Evolutionary conservation across 257 asterid species (phyloP), one percentile per base, ranked within the genome.

Genomic region (Dorcoceras hygrometricum): DNA sequence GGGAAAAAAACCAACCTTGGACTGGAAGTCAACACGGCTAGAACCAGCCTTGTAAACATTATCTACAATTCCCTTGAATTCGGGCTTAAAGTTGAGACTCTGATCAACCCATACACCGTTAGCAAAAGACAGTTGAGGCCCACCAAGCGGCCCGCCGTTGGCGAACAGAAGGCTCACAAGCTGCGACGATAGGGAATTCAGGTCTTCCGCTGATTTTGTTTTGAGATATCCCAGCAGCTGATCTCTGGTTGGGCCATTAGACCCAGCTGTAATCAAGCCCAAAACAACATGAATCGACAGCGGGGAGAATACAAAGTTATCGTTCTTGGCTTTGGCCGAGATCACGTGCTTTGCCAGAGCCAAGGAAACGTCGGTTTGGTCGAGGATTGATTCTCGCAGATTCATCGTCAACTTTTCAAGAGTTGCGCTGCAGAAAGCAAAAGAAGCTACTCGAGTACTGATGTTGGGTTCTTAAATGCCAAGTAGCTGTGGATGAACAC

Each of bases 71-170:
- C 70, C 72, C 36, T 75, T 75, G 63, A 80, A 87, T 58, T 59
- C 60, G 57, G 81, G 77, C 73, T 82, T 87, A 50, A 87, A 63
- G 29, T 43, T 63, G 8, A 78, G 64, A 46, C 79, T 66, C 70
- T 69, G 84, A n/a, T 84, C 93, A 24, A 83, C 62, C 90, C 87
- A 86, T 25, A 80, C 80, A 12, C 85, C 82, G 66, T 84, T 84
- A 10, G 88, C 91, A 60, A 82, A 74, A 12, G 88, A 71, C 77
- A 82, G 63, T 1, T 62, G 56, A 1, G 89, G 89, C 34, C 86
- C 86, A 36, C 84, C 81, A 1, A 71, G 62, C 0, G 79, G 76
- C 53, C 80, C 78, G 5, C 86, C 87, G 63, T 87, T 86, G 28
- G 79, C 81, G 43, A 87, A 76, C 51, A 84, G 12, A 28, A 59